A percentile compares a stretch with the other conserved stretches of the same genome.
Conservation (phyloP, 768 basidiomycete species). For the Cubamyces sp. region DNA sequence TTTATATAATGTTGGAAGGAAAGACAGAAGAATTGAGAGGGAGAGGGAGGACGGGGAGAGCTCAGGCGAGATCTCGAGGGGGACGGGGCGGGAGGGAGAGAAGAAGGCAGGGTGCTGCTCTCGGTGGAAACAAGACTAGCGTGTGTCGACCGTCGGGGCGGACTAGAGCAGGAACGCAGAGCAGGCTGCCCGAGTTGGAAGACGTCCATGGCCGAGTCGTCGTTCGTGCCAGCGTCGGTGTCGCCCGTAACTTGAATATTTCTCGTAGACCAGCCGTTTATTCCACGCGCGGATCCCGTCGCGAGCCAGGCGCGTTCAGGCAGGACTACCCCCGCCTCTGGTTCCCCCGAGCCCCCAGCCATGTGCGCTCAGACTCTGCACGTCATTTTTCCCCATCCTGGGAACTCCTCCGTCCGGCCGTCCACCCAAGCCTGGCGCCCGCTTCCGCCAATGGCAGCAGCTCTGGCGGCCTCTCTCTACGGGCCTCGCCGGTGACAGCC, state of each 20-base stretch:
- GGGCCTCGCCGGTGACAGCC: constrained; percentile 9
- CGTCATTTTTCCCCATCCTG: constrained; percentile 8
- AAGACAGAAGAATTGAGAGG: not conserved
- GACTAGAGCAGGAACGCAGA: not conserved
- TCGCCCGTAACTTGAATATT: not conserved
- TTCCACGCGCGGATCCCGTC: constrained; percentile 16
- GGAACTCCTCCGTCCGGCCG: constrained; percentile 6
- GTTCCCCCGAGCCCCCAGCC: not conserved
- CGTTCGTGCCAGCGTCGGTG: not conserved
- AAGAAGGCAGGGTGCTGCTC: constrained; percentile 9
- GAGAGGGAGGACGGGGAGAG: not conserved
- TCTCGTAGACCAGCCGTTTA: not conserved
- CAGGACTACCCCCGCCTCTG: not conserved
- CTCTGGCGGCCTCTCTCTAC: not conserved
- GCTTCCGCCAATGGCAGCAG: not conserved
- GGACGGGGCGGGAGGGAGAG: constrained; percentile 15
- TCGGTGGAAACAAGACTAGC: not conserved
- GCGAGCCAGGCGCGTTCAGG: constrained; percentile 10
- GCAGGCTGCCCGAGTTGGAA: too few species aligned
- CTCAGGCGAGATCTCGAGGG: not conserved
- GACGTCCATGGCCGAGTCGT: too few species aligned
- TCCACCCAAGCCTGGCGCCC: not conserved
- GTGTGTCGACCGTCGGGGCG: not conserved
- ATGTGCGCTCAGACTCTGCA: constrained; percentile 1
- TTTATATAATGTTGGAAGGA: not conserved